Conservation (phyloP, 83 land plant genomes). For the Larix sibirica region DNA sequence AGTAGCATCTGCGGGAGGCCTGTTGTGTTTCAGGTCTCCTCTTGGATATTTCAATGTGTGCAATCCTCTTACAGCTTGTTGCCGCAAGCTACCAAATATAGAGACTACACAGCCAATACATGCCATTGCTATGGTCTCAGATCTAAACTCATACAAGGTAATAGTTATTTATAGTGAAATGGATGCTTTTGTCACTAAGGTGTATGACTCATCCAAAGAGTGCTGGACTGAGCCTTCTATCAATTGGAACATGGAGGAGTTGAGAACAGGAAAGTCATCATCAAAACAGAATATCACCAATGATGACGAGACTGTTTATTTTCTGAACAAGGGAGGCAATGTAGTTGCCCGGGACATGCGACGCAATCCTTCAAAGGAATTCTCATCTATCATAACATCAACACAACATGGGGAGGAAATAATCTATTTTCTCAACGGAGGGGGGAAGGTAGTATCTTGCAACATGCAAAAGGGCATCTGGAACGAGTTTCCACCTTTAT, state of each 20-base stretch:
- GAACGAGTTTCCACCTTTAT: constrained; percentile 37
- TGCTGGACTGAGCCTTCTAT: constrained; percentile 27
- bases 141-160: constrained; percentile 28
- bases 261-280: constrained; percentile 20
- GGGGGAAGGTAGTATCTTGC: constrained; percentile 44
- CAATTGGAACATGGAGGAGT: constrained; percentile 23
- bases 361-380: constrained; percentile 54
- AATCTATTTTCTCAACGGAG: constrained; percentile 42
- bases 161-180: constrained; percentile 37
- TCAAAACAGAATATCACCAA: background rate
- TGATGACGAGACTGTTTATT: constrained; percentile 41
- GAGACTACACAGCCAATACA: constrained; percentile 24
- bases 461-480: constrained; percentile 26
- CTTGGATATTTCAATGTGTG: constrained; percentile 32
- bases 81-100: constrained; percentile 28
- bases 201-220: constrained; percentile 23
- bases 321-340: constrained; percentile 51
- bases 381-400: constrained; percentile 43
- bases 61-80: constrained; percentile 44
- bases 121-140: constrained; percentile 46
- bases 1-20: constrained; percentile 53
- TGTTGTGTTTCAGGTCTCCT: constrained; percentile 36
- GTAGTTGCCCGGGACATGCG: constrained; percentile 52
- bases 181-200: constrained; percentile 24
- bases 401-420: constrained; percentile 36